phyloP scores from a whole-genome alignment of 768 basidiomycete species.

The Melanogaster broomeanus region DNA sequence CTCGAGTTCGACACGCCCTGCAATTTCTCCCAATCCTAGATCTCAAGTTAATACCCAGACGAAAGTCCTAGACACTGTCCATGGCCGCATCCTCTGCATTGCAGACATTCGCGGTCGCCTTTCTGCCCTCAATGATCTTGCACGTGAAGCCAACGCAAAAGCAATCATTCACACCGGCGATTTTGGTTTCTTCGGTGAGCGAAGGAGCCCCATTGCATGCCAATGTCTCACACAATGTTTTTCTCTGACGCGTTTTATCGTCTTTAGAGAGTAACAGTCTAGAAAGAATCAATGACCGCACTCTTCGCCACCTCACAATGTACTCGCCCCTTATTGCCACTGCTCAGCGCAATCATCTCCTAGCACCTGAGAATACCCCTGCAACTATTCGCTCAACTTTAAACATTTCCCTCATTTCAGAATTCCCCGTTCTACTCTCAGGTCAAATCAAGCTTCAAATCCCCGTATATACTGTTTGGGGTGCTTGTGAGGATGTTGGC shows the following conservation, averaged over 20 bases:
- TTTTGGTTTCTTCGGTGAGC: constrained; percentile 94
- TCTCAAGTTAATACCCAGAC: constrained; percentile 72
- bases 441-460: constrained; percentile 90
- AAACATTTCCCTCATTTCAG: constrained; percentile 81
- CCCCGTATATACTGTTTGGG: constrained; percentile 96
- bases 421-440: constrained; percentile 89
- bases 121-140: constrained; percentile 87
- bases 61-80: constrained; percentile 74
- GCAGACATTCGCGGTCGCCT: constrained; percentile 92
- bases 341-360: constrained; percentile 78
- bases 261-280: constrained; percentile 71
- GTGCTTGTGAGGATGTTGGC: constrained; percentile 93
- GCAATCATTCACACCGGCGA: constrained; percentile 98
- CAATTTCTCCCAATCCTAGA: constrained; percentile 56
- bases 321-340: constrained; percentile 92
- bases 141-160: constrained; percentile 82
- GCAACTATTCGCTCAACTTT: constrained; percentile 70
- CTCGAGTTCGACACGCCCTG: constrained; percentile 60
- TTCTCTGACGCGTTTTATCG: constrained; percentile 19
- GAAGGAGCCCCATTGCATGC: constrained; percentile 4
- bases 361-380: constrained; percentile 69
- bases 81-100: constrained; percentile 89
- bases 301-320: constrained; percentile 92
- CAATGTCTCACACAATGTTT: neutral
- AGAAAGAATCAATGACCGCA: constrained; percentile 91